Percentiles rank a stretch among this genome's conserved stretches.
Evolutionary conservation across 805 yeast genomes (phyloP).

Genomic region (Sugiyamaella boreocaroliniensis): DNA sequence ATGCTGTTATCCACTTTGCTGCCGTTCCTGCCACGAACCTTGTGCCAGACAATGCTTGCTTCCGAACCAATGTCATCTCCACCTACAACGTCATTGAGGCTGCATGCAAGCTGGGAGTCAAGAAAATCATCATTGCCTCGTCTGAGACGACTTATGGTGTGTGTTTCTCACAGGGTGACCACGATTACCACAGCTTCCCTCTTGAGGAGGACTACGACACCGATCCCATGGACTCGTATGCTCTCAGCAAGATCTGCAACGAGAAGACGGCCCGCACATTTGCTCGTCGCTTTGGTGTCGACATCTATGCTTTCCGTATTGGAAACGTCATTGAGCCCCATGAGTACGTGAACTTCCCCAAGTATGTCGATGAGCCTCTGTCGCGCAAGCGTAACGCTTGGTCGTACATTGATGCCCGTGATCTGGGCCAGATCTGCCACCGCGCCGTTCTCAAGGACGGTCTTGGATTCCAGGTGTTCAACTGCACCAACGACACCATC

Average conservation of each 20-base stretch:
- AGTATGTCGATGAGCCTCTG: constrained; percentile 5
- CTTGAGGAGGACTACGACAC: constrained; percentile 13
- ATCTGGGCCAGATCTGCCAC: constrained; percentile 15
- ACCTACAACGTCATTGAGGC: constrained; percentile 14
- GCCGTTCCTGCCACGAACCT: constrained; percentile 9
- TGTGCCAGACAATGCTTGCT: constrained; percentile 13
- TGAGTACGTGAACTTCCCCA: constrained; percentile 8
- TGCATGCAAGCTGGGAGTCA: constrained; percentile 14
- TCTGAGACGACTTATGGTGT: constrained; percentile 16
- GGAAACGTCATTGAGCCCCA: constrained; percentile 12
- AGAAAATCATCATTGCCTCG: constrained; percentile 14
- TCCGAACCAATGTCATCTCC: constrained; percentile 9
- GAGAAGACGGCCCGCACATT: constrained; percentile 14
- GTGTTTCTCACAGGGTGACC: constrained; percentile 15
- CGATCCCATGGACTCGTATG: constrained; percentile 14
- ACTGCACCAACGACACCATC: constrained; percentile 14
- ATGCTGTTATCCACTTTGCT: constrained; percentile 14
- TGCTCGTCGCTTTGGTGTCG: constrained; percentile 9
- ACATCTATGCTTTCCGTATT: constrained; percentile 13
- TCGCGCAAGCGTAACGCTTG: constrained; percentile 15
- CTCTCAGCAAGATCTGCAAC: constrained; percentile 10
- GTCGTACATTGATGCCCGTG: constrained; percentile 15
- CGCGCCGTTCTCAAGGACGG: constrained; percentile 7
- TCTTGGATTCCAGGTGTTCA: constrained; percentile 15
- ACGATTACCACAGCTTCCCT: constrained; percentile 13